Percentiles rank a stretch among this genome's conserved stretches.
phyloP scores from a whole-genome alignment of 768 basidiomycete species.

The Imleria badia region DNA sequence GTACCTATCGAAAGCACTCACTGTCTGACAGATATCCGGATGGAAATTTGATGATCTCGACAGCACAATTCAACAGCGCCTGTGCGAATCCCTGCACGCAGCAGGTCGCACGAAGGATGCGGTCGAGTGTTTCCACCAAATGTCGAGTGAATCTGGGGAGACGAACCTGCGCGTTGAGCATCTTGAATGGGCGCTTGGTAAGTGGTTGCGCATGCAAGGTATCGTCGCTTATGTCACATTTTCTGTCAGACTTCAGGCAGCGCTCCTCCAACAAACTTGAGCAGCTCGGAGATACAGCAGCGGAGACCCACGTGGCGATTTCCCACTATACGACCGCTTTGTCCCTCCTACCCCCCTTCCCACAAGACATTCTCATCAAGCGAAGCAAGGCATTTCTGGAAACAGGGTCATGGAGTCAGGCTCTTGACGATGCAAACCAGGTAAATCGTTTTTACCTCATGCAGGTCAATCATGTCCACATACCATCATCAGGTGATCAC shows the following conservation, averaged over 20 bases:
- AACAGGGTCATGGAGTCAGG: not conserved
- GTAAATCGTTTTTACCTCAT: not conserved
- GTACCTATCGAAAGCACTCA: no score
- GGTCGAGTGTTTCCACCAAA: no score
- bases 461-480: not conserved
- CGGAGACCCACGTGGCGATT: not conserved
- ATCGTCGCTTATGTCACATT: no score
- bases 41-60: no score
- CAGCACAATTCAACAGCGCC: no score
- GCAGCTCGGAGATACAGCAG: not conserved
- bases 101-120: no score
- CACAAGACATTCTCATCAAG: not conserved
- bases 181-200: not conserved
- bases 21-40: no score
- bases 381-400: not conserved
- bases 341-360: not conserved
- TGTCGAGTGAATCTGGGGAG: no score
- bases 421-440: not conserved
- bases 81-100: no score
- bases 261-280: not conserved
- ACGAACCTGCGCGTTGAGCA: no score
- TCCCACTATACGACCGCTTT: not conserved
- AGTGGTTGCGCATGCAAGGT: not conserved
- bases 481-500: not conserved
- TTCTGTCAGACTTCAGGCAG: not conserved